Evolutionary conservation across 108 stramenopile genomes (phyloP), one percentile per base, ranked within the genome.

Genomic region (Cyclotella sp.): DNA sequence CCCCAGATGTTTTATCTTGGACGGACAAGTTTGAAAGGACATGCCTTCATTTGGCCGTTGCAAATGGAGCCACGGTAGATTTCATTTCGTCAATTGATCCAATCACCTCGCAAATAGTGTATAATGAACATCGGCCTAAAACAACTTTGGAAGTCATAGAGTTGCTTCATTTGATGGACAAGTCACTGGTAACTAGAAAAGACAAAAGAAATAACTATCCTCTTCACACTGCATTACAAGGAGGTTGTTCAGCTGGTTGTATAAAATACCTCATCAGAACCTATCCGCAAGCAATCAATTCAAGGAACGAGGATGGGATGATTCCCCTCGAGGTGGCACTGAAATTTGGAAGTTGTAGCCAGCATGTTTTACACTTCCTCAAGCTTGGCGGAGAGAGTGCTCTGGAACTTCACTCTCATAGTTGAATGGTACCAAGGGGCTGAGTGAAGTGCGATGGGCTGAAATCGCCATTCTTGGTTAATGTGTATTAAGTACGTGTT

Each of bases 11-110:
- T 15, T 19, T 70, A 26, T 55, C 61, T 7, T 44, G 59, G 41
- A 83, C 72, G 3, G 70, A 78, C 29, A 77, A 83, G 43, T 69
- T 61, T 63, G 64, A 63, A n/a, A 63, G 70, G 57, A 83, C 82
- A 10, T 68, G 75, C 30, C 76, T 77, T 22, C 72, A 77, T 21
- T 44, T 83, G 44, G 76, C 82, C 0, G 64, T 75, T 28, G 24
- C 24, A 30, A 34, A 58, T 30, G 66, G 27, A 40, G 61, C 29
- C 9, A 45, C 57, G 27, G 3, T 30, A 28, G 57, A 59, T 21
- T 26, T 6, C 0, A 6, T 8, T 30, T 40, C 30, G 39, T n/a
- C 19, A 18, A 18, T 41, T 26, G 44, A 44, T 15, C n/a, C 68
- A 30, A 11, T 39, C 30, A 62, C 29, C 40, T 62, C 18, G 10